Percentiles rank a stretch among this genome's conserved stretches.
Evolutionary conservation across 2,329 filamentous ascomycete genomes (phyloP).

Genomic region (Botryotinia calthae): DNA sequence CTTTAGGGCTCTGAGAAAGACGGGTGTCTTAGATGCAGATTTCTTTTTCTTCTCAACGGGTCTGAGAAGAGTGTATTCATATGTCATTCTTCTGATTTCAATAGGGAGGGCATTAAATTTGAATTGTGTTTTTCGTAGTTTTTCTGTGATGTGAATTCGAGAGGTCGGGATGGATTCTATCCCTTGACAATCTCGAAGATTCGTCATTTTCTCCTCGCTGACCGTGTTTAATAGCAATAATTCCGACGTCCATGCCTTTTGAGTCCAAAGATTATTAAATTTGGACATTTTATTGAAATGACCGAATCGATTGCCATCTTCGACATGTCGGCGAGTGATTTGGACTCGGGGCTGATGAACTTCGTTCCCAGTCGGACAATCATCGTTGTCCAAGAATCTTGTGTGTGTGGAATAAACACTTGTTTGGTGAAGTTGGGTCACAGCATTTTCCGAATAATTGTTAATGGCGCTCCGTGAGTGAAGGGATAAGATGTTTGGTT

Average conservation of each 20-base stretch:
- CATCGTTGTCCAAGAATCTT: background rate
- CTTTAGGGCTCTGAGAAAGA: background rate
- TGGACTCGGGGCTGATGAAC: background rate
- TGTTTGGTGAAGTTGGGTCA: background rate
- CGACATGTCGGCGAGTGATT: background rate
- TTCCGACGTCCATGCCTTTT: background rate
- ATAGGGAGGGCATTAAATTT: background rate
- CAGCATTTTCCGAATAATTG: rapidly evolving
- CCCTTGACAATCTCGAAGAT: background rate
- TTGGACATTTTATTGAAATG: background rate
- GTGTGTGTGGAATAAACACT: background rate
- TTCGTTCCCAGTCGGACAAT: background rate
- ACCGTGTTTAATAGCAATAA: too few relatives aligned
- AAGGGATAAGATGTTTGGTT: background rate
- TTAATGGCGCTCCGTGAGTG: background rate
- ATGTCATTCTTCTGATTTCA: background rate
- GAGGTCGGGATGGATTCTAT: background rate
- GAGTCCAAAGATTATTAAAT: background rate
- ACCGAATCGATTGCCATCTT: background rate
- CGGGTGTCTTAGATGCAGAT: background rate
- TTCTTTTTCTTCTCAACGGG: background rate
- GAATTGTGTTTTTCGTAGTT: background rate
- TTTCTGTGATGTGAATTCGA: background rate
- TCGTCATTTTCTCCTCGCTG: background rate
- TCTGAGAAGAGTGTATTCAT: background rate